A percentile compares a stretch with the other conserved stretches of the same genome.
Conservation (phyloP, 139 green algal species). For the Chlorella sp. region DNA sequence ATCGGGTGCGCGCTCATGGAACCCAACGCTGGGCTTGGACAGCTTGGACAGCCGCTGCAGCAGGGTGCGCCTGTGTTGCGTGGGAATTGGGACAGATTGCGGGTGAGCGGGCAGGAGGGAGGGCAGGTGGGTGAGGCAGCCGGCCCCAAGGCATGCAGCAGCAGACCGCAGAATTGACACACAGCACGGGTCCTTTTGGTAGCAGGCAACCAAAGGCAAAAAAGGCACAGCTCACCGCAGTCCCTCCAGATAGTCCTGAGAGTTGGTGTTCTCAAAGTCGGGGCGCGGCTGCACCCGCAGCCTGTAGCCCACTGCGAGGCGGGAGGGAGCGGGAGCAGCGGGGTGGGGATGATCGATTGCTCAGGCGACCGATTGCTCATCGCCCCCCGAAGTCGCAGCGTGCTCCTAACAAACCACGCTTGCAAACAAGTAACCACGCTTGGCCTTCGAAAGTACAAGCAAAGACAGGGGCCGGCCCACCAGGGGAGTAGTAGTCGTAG, state of each 20-base stretch:
- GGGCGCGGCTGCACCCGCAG: constrained; percentile 16
- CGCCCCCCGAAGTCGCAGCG: no score
- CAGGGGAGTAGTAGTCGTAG: constrained; percentile 86
- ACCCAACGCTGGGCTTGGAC: constrained; percentile 42
- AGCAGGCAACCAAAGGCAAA: background rate
- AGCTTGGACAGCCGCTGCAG: constrained; percentile 42
- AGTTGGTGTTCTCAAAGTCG: constrained; percentile 61
- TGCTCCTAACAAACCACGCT: no score
- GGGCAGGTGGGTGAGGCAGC: no score
- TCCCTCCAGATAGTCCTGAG: constrained; percentile 52
- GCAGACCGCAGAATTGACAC: no score
- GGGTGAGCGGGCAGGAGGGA: no score
- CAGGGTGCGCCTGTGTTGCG: background rate
- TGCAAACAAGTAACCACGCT: no score
- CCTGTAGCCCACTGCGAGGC: constrained; percentile 9
- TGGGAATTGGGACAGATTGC: no score
- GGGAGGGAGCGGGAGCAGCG: no score
- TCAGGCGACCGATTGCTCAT: no score
- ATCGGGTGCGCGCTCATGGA: constrained; percentile 59
- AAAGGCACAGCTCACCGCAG: constrained; percentile 17
- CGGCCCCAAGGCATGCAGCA: no score
- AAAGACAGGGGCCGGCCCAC: background rate
- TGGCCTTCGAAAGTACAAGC: no score
- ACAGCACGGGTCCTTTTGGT: no score
- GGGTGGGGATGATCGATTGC: background rate